Evolutionary conservation across 192 early-diverging fungal species (phyloP).

Genomic region (Geranomyces michiganensis): DNA sequence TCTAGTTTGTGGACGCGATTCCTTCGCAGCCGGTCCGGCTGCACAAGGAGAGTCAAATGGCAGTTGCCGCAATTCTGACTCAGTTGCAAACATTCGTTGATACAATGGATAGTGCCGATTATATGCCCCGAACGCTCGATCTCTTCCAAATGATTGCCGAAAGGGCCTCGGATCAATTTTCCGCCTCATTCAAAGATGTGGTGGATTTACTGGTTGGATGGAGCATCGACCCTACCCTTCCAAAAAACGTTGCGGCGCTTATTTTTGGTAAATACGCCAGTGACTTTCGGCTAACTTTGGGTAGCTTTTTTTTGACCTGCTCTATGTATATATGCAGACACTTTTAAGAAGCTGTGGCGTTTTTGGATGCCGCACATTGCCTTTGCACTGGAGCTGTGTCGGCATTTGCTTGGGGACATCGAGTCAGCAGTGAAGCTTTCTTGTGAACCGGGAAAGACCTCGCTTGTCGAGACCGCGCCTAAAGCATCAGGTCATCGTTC

Average conservation of each 20-base stretch:
- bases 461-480: background rate
- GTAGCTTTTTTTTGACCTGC: background rate
- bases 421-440: constrained; percentile 28
- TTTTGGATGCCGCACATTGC: constrained; percentile 52
- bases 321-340: constrained; percentile 27
- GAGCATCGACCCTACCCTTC: constrained; percentile 60
- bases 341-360: constrained; percentile 43
- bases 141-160: constrained; percentile 38
- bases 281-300: background rate
- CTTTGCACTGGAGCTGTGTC: constrained; percentile 56
- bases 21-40: background rate
- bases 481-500: background rate
- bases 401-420: constrained; percentile 59
- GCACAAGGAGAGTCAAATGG: background rate
- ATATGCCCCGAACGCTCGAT: constrained; percentile 41
- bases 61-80: constrained; percentile 22
- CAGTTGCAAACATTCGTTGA: constrained; percentile 46
- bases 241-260: constrained; percentile 38
- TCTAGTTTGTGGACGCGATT: background rate
- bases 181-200: constrained; percentile 46
- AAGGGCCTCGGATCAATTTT: constrained; percentile 38
- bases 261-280: constrained; percentile 49
- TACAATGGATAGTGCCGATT: constrained; percentile 35
- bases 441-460: constrained; percentile 9
- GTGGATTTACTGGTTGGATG: constrained; percentile 73